Conservation (phyloP, 2,329 filamentous ascomycete genomes). For the Blastomyces parvus region DNA sequence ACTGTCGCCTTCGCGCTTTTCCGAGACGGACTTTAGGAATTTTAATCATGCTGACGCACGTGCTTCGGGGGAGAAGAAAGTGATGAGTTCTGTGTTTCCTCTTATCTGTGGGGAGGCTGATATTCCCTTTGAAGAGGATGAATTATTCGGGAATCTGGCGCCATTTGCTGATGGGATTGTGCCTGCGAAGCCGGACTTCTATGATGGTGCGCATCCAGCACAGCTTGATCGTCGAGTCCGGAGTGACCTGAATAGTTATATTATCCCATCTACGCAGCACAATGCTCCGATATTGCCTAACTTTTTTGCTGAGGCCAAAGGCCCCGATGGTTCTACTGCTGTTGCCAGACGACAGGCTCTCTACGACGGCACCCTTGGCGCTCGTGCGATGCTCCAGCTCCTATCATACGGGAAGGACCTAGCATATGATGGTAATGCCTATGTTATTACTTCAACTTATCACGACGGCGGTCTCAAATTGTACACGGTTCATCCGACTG, state of each 20-base stretch:
- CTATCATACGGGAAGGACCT: constrained; percentile 28
- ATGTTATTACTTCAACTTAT: constrained; percentile 23
- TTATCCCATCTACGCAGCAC: constrained; percentile 4
- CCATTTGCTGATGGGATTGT: not conserved
- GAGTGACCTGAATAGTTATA: not conserved
- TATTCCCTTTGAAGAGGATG: too few relatives aligned
- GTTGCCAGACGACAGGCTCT: constrained; percentile 29
- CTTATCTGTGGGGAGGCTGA: too few relatives aligned
- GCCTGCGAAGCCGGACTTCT: not conserved
- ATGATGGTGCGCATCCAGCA: constrained; percentile 1
- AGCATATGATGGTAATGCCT: constrained; percentile 31
- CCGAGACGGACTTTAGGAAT: too few relatives aligned
- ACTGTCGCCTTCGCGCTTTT: too few relatives aligned
- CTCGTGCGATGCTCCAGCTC: constrained; percentile 31
- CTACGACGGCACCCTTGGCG: constrained; percentile 31
- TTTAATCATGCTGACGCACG: too few relatives aligned
- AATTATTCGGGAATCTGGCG: too few relatives aligned
- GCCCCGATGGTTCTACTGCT: constrained; percentile 23
- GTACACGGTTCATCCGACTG: constrained; percentile 1
- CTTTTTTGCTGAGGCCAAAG: constrained; percentile 37
- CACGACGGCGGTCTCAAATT: not conserved
- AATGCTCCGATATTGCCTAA: constrained; percentile 31
- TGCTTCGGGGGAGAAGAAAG: too few relatives aligned
- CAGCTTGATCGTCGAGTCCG: constrained; percentile 3
- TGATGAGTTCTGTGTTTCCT: too few relatives aligned